Conservation (phyloP, 2,329 filamentous ascomycete species). For the Amylocarpus encephaloides region DNA sequence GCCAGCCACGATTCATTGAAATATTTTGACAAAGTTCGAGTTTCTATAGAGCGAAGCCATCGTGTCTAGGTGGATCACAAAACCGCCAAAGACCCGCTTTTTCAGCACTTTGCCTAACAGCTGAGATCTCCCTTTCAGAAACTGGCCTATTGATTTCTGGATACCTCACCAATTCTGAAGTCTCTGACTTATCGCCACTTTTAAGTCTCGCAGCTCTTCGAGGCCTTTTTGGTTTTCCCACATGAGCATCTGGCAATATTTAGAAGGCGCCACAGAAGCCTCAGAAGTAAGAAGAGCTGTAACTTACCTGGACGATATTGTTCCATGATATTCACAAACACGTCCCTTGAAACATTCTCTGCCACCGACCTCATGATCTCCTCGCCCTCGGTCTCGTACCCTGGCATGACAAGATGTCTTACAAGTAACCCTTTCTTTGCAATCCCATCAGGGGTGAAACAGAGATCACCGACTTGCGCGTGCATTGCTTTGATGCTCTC, state of each 20-base stretch:
- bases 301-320: slow-evolving; percentile 62
- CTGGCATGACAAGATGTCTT: slow-evolving; percentile 80
- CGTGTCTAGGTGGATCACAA: slow-evolving; percentile 47
- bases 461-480: slow-evolving; percentile 72
- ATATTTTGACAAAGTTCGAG: too few relatives aligned
- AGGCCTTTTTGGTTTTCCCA: slow-evolving; percentile 58
- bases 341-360: slow-evolving; percentile 62
- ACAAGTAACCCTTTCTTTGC: slow-evolving; percentile 72
- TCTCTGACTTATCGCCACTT: slow-evolving; percentile 17
- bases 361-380: slow-evolving; percentile 74
- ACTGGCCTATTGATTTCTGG: slow-evolving; percentile 72
- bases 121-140: slow-evolving; percentile 56
- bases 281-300: neutral
- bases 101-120: slow-evolving; percentile 61
- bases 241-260: slow-evolving; percentile 51
- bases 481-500: slow-evolving; percentile 80
- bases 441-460: slow-evolving; percentile 74
- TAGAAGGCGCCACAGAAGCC: neutral
- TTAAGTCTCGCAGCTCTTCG: slow-evolving; percentile 23
- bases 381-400: slow-evolving; percentile 64
- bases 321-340: slow-evolving; percentile 84
- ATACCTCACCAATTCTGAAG: slow-evolving; percentile 49
- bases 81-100: slow-evolving; percentile 73
- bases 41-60: slow-evolving; percentile 20
- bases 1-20: too few relatives aligned